Base-by-base conservation (phyloP, 176 grass and related monocot genomes). In the Hordeum marinum region DNA sequence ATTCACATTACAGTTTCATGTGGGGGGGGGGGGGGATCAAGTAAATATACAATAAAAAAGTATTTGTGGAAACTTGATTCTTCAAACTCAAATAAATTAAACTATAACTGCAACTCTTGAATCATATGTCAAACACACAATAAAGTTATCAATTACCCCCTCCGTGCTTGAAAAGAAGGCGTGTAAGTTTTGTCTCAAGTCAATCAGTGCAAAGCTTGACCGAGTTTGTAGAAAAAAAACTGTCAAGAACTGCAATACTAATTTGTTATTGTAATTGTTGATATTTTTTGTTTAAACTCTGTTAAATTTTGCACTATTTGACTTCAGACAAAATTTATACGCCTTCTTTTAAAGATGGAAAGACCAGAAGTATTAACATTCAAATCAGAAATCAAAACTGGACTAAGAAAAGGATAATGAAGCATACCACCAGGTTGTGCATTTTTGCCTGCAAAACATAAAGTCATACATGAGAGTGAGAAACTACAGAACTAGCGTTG, bases 361-460 rank as follows among this genome's bases (percentile, higher is more conserved):
- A 66, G 63, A 46, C 50, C 37, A 77, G 69, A 61, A 42, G 21
- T 42, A 58, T 62, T 67, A 62, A 83, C 59, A 64, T 88, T 72
- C 54, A 46, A 79, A 67, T 23, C 62, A 73, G 61, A 18, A 61
- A 68, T 66, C n/a, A 31, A 64, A 79, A 48, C 9, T 45, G 9
- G 84, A 48, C 20, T 85, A 9, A 71, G 57, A 86, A 60, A 68
- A 78, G 39, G 63, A 87, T 21, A 70, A 64, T 10, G 54, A 87
- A 91, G 36, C 73, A 83, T 90, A 96, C 96, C 96, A 76, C 96
- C 90, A 32, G 76, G 79, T 74, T 91, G 89, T 61, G 94, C 90
- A 8, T 90, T 92, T 78, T 96, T 99, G 57, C 92, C 93, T 99
- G 93, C 86, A 94, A 74, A 85, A 86, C 46, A 92, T 58, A 62